A percentile compares a stretch with the other conserved stretches of the same genome.
Conservation (phyloP, 148 eudicot genomes). For the Pharnaceum exiguum region DNA sequence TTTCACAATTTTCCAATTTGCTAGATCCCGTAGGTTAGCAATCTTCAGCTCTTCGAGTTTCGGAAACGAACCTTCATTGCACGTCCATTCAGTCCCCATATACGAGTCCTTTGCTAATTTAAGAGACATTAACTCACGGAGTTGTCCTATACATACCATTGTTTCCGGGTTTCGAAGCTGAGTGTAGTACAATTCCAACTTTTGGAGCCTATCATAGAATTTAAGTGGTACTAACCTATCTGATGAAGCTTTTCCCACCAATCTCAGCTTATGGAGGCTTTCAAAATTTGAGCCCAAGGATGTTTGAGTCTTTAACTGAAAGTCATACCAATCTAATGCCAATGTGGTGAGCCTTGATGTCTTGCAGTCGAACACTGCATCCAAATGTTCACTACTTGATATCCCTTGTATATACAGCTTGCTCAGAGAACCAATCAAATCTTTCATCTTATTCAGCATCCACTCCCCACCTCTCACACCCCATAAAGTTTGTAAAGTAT, state of each 20-base stretch:
- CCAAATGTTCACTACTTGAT: slow-evolving; percentile 10
- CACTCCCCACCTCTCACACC: slow-evolving; percentile 22
- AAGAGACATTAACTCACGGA: slow-evolving; percentile 6
- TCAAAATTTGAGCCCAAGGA: not conserved
- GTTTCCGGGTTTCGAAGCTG: not conserved
- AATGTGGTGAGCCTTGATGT: slow-evolving; percentile 9
- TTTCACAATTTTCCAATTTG: slow-evolving; percentile 14
- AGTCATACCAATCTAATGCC: slow-evolving; percentile 23
- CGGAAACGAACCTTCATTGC: not conserved
- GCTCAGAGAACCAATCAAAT: not conserved
- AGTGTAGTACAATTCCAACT: slow-evolving; percentile 13
- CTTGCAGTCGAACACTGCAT: slow-evolving; percentile 16
- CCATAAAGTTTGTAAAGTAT: slow-evolving; percentile 19
- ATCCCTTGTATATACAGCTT: slow-evolving; percentile 19
- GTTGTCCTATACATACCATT: slow-evolving; percentile 19
- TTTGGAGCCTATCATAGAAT: slow-evolving; percentile 17
- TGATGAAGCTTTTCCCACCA: slow-evolving; percentile 9
- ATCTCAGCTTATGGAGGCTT: slow-evolving; percentile 11
- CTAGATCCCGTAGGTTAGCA: not conserved
- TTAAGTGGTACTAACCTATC: not conserved
- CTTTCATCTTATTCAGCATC: slow-evolving; percentile 22
- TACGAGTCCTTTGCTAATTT: slow-evolving; percentile 15
- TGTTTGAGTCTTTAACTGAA: slow-evolving; percentile 1
- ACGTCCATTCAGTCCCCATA: slow-evolving; percentile 17
- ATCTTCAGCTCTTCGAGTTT: slow-evolving; percentile 21